These are phyloP conservation scores for Oryza rufipogon DNA, from an alignment of 176 grass and related monocot genomes.

Conservation along the genomic window DNA sequence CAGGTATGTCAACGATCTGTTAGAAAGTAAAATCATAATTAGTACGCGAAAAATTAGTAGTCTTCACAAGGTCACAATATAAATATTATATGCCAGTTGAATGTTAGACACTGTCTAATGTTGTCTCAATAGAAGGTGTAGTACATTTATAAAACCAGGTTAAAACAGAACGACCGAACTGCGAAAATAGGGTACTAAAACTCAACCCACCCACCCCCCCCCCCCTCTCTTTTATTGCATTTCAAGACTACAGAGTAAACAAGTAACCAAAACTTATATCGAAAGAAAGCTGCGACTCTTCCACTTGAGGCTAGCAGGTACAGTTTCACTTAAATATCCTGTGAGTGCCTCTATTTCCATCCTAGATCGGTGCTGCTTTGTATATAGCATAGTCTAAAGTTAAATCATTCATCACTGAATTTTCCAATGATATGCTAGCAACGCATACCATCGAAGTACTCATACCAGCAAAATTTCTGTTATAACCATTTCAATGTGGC, in stretches of 20 bases:
- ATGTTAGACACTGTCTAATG: background rate
- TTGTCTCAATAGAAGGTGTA: background rate
- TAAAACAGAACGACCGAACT: slow-evolving; percentile 3
- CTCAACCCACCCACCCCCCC: background rate
- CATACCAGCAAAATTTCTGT: background rate
- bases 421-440: background rate
- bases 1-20: slow-evolving; percentile 68
- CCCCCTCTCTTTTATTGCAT: too few relatives aligned
- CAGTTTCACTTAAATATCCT: slow-evolving; percentile 1
- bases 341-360: slow-evolving; percentile 17
- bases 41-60: background rate
- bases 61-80: background rate
- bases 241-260: slow-evolving; percentile 3
- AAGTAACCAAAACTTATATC: slow-evolving; percentile 15
- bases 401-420: background rate
- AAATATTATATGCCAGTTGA: background rate
- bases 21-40: slow-evolving; percentile 32
- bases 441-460: background rate
- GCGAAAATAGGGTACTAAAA: background rate
- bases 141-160: background rate
- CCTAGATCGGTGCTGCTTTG: background rate
- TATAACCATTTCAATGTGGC: slow-evolving; percentile 1
- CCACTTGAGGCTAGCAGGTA: background rate
- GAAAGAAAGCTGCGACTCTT: background rate
- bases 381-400: background rate